Evolutionary conservation across 306 rosid species (phyloP).

Genomic region (Biancaea sappan): DNA sequence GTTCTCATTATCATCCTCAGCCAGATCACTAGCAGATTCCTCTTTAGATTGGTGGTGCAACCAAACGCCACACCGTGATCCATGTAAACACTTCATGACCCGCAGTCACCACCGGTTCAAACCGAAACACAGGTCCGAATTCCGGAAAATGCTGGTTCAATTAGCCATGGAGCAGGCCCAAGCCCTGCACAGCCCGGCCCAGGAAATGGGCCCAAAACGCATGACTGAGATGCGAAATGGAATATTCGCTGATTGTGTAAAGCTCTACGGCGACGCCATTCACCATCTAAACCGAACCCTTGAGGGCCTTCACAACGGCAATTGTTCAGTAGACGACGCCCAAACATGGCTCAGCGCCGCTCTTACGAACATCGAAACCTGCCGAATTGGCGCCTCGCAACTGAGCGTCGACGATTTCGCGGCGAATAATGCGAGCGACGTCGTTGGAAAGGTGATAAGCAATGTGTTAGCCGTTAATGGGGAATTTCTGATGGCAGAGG

Average conservation of each 20-base stretch:
- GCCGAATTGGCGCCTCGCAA: slow-evolving; percentile 51
- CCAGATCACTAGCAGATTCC: slow-evolving; percentile 36
- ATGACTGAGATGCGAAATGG: slow-evolving; percentile 33
- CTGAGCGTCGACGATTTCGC: slow-evolving; percentile 48
- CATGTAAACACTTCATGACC: slow-evolving; percentile 62
- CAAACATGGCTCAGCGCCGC: slow-evolving; percentile 95
- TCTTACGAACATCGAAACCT: slow-evolving; percentile 65
- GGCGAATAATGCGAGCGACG: slow-evolving; percentile 32
- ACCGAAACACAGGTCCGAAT: slow-evolving; percentile 47
- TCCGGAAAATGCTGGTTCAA: slow-evolving; percentile 46
- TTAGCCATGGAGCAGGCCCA: slow-evolving; percentile 57
- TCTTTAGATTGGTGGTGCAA: slow-evolving; percentile 72
- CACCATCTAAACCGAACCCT: slow-evolving; percentile 69
- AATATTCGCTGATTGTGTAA: slow-evolving; percentile 70
- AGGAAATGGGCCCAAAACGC: slow-evolving; percentile 14
- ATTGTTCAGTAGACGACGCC: slow-evolving; percentile 52
- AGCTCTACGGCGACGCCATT: slow-evolving; percentile 60
- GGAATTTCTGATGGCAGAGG: slow-evolving; percentile 28
- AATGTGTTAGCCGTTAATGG: slow-evolving; percentile 65
- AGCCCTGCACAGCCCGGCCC: slow-evolving; percentile 31
- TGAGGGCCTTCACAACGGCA: slow-evolving; percentile 21
- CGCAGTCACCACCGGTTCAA: slow-evolving; percentile 13
- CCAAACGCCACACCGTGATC: slow-evolving; percentile 67
- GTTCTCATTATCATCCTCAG: slow-evolving; percentile 42
- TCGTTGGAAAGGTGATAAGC: slow-evolving; percentile 68